phyloP scores from a whole-genome alignment of 257 asterid genomes.

The Solanum virginianum region DNA sequence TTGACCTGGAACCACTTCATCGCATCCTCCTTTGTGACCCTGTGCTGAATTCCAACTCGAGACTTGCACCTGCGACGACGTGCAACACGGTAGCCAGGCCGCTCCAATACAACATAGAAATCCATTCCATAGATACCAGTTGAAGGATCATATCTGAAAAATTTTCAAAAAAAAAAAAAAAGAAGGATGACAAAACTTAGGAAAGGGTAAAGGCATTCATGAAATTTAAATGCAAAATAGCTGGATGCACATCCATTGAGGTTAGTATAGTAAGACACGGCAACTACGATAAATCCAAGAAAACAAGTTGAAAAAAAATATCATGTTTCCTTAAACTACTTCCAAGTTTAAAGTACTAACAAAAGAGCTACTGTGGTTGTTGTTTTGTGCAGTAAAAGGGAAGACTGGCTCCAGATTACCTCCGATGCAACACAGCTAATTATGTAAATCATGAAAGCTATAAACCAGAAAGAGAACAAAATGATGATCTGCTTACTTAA shows the following conservation, averaged over 20 bases:
- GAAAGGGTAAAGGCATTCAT: not conserved
- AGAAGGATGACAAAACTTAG: not conserved
- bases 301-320: not conserved
- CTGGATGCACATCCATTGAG: not conserved
- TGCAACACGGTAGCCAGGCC: slow-evolving; percentile 71
- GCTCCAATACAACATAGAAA: slow-evolving; percentile 54
- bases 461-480: not conserved
- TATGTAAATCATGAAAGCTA: not conserved
- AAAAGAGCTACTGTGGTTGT: no score
- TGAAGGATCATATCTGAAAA: slow-evolving; percentile 57
- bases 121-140: slow-evolving; percentile 85
- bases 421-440: not conserved
- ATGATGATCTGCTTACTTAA: slow-evolving; percentile 38
- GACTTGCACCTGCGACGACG: slow-evolving; percentile 76
- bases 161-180: not conserved
- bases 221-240: not conserved
- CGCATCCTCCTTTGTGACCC: slow-evolving; percentile 65
- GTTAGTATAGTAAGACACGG: not conserved
- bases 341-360: not conserved
- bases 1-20: slow-evolving; percentile 79
- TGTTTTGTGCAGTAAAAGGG: not conserved
- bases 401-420: not conserved
- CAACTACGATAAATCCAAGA: not conserved
- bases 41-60: slow-evolving; percentile 69
- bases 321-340: not conserved